These are phyloP conservation scores for Keqinozyma sinolaborantium DNA, from an alignment of 1,139 yeast species.

Conservation along the genomic window DNA sequence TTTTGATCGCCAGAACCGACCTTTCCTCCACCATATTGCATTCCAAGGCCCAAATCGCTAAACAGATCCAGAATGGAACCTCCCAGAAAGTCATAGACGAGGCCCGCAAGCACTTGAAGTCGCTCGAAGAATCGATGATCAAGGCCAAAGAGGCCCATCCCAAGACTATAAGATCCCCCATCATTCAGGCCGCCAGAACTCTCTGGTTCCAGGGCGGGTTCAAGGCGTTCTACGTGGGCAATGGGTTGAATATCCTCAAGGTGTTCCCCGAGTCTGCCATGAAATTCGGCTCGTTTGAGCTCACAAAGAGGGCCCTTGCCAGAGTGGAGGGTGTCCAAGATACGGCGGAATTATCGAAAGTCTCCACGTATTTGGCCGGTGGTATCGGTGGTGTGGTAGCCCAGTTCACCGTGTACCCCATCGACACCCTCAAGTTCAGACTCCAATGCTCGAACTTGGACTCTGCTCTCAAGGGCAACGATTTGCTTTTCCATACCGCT, in stretches of 20 bases:
- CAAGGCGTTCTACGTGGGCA: constrained; percentile 86
- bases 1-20: constrained; percentile 88
- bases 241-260: constrained; percentile 88
- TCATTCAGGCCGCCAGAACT: constrained; percentile 75
- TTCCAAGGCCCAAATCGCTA: constrained; percentile 49
- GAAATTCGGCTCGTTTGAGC: constrained; percentile 94
- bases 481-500: constrained; percentile 63
- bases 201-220: constrained; percentile 89
- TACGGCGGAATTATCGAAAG: constrained; percentile 65
- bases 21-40: constrained; percentile 64
- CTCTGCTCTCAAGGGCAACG: constrained; percentile 55
- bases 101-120: constrained; percentile 19
- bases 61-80: constrained; percentile 33
- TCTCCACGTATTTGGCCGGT: constrained; percentile 86
- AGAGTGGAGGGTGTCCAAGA: constrained; percentile 73
- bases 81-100: constrained; percentile 35
- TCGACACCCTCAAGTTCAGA: constrained; percentile 90
- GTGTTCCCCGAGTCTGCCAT: constrained; percentile 97
- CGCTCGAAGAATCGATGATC: constrained; percentile 6
- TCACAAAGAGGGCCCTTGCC: constrained; percentile 76
- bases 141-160: constrained; percentile 16
- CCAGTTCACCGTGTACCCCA: constrained; percentile 89
- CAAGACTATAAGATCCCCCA: constrained; percentile 57
- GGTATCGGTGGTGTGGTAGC: constrained; percentile 95
- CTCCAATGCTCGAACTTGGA: constrained; percentile 75